Base-by-base conservation (phyloP, 164 flowering plant species). In the Warburgia ugandensis region DNA sequence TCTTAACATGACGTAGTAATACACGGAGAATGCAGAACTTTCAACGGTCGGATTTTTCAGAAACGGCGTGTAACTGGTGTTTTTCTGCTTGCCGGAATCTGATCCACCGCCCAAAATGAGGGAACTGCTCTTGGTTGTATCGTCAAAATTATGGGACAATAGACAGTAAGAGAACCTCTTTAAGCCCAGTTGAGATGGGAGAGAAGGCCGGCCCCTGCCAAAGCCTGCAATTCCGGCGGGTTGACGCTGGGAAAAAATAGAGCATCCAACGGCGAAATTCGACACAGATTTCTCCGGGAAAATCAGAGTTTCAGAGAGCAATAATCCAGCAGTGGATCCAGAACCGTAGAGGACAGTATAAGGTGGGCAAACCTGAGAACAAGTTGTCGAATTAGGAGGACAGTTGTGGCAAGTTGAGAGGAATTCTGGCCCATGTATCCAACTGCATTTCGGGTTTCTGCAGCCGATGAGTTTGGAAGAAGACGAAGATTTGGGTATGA, bases 141-240 rank as follows among this genome's bases (percentile, higher is more conserved):
- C 83, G 60, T 88, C 92, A 54, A 73, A 79, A 4, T 57, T 57
- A 64, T 67, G 90, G n/a, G 96, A 82, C 0, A 76, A 59, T 2
- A 84, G 66, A 36, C 96, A 87, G 68, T 71, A 75, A 6, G 80
- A 71, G 64, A 81, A 81, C 16, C 63, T 70, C 46, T 35, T 64
- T 17, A 75, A 58, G 5, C 68, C 68, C 17, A 81, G 65, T 47
- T 81, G 88, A 25, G 55, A 51, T 11, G 84, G 83, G 16, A 81
- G 36, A 4, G 88, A 81, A 3, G 73, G 13, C 10, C 40, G 46
- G 12, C 84, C 79, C 3, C 88, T 77, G 23, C 84, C 88, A 50
- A 81, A 75, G 9, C 88, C 88, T 21, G 72, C 80, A 19, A 81
- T 69, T 16, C 88, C 84, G 13, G 74, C 66, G 2, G 82, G 84